A percentile compares a stretch with the other conserved stretches of the same genome.
phyloP scores from a whole-genome alignment of 2,329 filamentous ascomycete genomes.

The Zelopaecilomyces penicillatus region DNA sequence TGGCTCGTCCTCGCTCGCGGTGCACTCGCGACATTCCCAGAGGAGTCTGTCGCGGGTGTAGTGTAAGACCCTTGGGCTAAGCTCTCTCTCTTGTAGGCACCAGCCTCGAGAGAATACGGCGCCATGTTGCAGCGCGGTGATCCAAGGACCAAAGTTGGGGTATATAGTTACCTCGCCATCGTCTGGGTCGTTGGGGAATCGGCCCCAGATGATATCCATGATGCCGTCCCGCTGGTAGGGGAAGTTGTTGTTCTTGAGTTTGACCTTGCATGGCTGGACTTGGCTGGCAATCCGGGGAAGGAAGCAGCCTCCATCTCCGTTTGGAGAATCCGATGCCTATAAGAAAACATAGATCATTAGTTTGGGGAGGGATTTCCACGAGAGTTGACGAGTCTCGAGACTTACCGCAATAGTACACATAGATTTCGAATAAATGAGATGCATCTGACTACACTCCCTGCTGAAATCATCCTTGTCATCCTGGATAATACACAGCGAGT shows the following conservation, averaged over 20 bases:
- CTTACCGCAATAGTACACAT: slow-evolving; percentile 1
- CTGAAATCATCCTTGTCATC: slow-evolving; percentile 1
- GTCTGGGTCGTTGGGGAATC: not conserved
- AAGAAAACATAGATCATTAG: not conserved
- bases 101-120: slow-evolving; percentile 1
- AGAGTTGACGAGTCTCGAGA: not conserved
- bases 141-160: slow-evolving; percentile 1
- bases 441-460: not conserved
- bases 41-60: slow-evolving; percentile 1
- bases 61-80: not conserved
- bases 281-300: not conserved
- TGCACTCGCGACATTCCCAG: slow-evolving; percentile 1
- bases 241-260: not conserved
- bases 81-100: not conserved
- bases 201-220: not conserved
- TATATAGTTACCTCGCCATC: slow-evolving; percentile 1
- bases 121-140: not conserved
- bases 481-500: slow-evolving; percentile 2
- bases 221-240: not conserved
- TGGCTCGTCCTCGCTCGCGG: not conserved
- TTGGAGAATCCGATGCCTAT: slow-evolving; percentile 1
- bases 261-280: slow-evolving; percentile 1
- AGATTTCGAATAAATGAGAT: not conserved
- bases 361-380: too few species aligned
- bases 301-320: slow-evolving; percentile 1